Conservation (phyloP, 768 basidiomycete species). For the Boletus huronensis region DNA sequence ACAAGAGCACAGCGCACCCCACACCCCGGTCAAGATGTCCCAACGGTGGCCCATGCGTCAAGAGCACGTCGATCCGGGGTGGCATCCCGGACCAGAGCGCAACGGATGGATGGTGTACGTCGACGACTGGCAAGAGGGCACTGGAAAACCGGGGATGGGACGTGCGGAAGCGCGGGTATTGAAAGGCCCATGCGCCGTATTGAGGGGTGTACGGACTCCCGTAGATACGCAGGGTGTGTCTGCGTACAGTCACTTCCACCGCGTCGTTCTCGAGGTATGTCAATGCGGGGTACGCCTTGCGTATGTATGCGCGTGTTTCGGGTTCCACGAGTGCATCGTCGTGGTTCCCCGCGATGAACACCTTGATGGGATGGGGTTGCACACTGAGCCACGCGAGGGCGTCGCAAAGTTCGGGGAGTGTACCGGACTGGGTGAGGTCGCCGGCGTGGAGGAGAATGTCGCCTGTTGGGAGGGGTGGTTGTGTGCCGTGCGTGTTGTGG, state of each 20-base stretch:
- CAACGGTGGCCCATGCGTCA: slow-evolving; percentile 43
- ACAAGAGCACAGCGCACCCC: slow-evolving; percentile 36
- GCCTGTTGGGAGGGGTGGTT: slow-evolving; percentile 33
- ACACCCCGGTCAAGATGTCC: slow-evolving; percentile 30
- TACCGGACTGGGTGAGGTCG: slow-evolving; percentile 38
- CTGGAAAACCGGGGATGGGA: neutral
- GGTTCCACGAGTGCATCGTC: slow-evolving; percentile 29
- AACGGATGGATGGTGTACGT: neutral
- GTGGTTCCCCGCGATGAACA: slow-evolving; percentile 46
- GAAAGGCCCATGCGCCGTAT: slow-evolving; percentile 24
- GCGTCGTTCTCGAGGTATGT: slow-evolving; percentile 39
- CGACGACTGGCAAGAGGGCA: neutral
- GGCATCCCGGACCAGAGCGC: slow-evolving; percentile 32
- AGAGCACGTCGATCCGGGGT: slow-evolving; percentile 35
- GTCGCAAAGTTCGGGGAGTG: slow-evolving; percentile 28
- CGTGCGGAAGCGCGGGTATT: slow-evolving; percentile 8
- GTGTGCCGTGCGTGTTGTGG: slow-evolving; percentile 30
- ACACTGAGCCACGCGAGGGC: slow-evolving; percentile 31
- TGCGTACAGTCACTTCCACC: slow-evolving; percentile 27
- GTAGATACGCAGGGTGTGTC: slow-evolving; percentile 32
- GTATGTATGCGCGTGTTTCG: slow-evolving; percentile 13
- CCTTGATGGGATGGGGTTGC: slow-evolving; percentile 38
- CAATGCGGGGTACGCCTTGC: slow-evolving; percentile 25
- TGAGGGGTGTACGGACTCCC: slow-evolving; percentile 40
- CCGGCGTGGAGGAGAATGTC: slow-evolving; percentile 43